phyloP scores from a whole-genome alignment of 176 grass and related monocot genomes.

The Oryza australiensis region DNA sequence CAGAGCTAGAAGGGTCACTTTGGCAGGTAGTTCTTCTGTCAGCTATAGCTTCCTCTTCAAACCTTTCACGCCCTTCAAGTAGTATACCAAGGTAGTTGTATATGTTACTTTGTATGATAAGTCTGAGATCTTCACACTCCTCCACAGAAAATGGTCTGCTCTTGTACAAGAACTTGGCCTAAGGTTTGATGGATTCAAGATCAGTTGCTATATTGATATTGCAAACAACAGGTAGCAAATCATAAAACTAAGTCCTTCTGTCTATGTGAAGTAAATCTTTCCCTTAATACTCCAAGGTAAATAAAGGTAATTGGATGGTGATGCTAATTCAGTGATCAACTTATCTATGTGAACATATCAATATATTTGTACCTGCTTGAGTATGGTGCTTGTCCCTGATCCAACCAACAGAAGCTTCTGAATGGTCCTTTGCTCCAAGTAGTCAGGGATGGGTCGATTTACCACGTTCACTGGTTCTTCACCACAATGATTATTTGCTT shows the following conservation, averaged over 20 bases:
- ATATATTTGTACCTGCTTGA: constrained; percentile 77
- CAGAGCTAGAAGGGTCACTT: constrained; percentile 50
- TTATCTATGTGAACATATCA: neutral
- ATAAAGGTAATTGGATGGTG: neutral
- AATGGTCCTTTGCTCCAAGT: constrained; percentile 56
- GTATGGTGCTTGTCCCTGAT: constrained; percentile 88
- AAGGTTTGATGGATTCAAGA: constrained; percentile 37
- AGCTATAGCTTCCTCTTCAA: constrained; percentile 81
- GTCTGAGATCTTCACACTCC: constrained; percentile 82
- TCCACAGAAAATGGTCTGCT: constrained; percentile 66
- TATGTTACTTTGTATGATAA: constrained; percentile 91
- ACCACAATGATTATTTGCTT: constrained; percentile 44
- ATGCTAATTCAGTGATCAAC: constrained; percentile 14
- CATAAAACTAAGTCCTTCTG: constrained; percentile 15
- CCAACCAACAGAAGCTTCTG: constrained; percentile 87
- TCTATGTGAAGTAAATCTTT: constrained; percentile 18
- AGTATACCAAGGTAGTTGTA: constrained; percentile 83
- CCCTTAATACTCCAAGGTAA: neutral
- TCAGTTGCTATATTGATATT: constrained; percentile 18
- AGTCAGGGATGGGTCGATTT: constrained; percentile 55
- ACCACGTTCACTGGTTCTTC: constrained; percentile 51
- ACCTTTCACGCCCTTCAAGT: constrained; percentile 83
- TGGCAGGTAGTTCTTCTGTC: constrained; percentile 47
- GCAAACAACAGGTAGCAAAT: neutral
- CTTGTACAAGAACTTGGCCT: constrained; percentile 91